These are phyloP conservation scores for Oldenlandia corymbosa DNA, from an alignment of 257 asterid genomes.

Conservation along the genomic window DNA sequence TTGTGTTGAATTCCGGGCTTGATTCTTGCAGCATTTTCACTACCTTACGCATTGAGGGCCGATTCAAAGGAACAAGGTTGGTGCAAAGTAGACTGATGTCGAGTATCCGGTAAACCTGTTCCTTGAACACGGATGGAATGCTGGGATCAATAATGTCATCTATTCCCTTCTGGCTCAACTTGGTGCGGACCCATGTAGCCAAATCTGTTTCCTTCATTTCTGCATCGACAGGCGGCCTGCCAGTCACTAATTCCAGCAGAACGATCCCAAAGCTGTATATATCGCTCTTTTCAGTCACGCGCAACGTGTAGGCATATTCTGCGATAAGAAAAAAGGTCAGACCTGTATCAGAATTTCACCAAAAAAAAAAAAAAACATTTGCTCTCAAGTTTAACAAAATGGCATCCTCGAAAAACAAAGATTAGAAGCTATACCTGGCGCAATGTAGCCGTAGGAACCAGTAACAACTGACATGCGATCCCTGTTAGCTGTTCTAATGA, in stretches of 20 bases:
- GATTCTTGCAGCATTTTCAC: constrained; percentile 54
- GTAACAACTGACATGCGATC: constrained; percentile 72
- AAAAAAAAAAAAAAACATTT: neutral
- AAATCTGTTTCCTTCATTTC: constrained; percentile 51
- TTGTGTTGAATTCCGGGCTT: neutral
- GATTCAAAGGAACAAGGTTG: constrained; percentile 45
- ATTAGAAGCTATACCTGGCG: constrained; percentile 57
- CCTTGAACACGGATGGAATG: constrained; percentile 34
- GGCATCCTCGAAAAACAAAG: too few relatives aligned
- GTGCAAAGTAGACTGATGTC: constrained; percentile 56
- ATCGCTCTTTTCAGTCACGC: constrained; percentile 75
- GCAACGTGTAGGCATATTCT: constrained; percentile 79
- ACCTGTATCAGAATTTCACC: neutral
- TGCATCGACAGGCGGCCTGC: constrained; percentile 39
- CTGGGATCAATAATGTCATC: constrained; percentile 45
- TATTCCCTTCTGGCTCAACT: constrained; percentile 38
- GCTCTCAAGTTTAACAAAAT: too few relatives aligned
- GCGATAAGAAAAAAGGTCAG: constrained; percentile 1
- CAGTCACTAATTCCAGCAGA: constrained; percentile 63
- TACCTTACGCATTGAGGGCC: constrained; percentile 78
- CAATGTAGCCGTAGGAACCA: constrained; percentile 90
- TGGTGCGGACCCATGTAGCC: constrained; percentile 41
- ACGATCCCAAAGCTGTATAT: constrained; percentile 76
- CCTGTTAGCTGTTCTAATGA: constrained; percentile 26
- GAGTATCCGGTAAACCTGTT: constrained; percentile 39